These are phyloP conservation scores for Aspergillus wentii DNA, from an alignment of 495 filamentous ascomycete genomes.

Conservation along the genomic window DNA sequence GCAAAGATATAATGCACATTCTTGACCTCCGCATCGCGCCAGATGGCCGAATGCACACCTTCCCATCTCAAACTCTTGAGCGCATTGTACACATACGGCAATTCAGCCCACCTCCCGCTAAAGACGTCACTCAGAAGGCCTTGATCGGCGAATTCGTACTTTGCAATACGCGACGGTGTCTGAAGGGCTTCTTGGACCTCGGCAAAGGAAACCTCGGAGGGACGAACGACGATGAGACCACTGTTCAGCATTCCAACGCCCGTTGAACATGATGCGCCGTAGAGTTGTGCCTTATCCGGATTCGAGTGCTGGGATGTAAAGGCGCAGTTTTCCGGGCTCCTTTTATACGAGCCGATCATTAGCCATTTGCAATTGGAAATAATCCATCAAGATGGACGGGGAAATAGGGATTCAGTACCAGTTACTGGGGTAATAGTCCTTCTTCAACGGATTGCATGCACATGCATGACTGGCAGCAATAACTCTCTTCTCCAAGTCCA, in stretches of 20 bases:
- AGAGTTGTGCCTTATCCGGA: conserved; percentile 51
- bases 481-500: conserved; percentile 58
- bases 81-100: conserved; percentile 80
- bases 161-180: conserved; percentile 29
- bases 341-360: too few relatives aligned
- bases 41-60: conserved; percentile 65
- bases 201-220: conserved; percentile 49
- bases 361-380: too few relatives aligned
- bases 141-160: conserved; percentile 75
- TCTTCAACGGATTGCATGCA: conserved; percentile 72
- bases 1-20: conserved; percentile 77
- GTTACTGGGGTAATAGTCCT: conserved; percentile 66
- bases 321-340: conserved; percentile 68
- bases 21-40: conserved; percentile 73
- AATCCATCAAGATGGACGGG: background rate
- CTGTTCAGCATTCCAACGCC: conserved; percentile 67
- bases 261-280: conserved; percentile 43
- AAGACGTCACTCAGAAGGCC: conserved; percentile 64
- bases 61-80: conserved; percentile 72
- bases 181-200: conserved; percentile 40
- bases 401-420: conserved; percentile 48
- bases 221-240: conserved; percentile 69
- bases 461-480: conserved; percentile 77
- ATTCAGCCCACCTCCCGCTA: conserved; percentile 59
- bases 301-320: conserved; percentile 63